Evolutionary conservation across 2,329 filamentous ascomycete species (phyloP).

Genomic region (Sclerotinia subarctica): DNA sequence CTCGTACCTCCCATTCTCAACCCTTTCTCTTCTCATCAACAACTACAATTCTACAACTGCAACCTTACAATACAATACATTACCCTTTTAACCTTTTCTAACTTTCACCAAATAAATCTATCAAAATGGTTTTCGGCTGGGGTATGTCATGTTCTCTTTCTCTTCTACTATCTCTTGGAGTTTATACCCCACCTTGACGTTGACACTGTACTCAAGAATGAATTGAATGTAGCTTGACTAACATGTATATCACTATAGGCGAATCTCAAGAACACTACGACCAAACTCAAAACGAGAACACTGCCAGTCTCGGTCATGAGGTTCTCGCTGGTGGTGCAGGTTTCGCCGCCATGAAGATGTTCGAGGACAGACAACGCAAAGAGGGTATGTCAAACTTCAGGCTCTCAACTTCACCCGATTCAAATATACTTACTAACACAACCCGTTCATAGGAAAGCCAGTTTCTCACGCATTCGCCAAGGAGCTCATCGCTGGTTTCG

Average conservation of each 20-base stretch:
- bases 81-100: constrained; percentile 5
- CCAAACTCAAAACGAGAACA: constrained; percentile 46
- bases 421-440: neutral
- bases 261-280: constrained; percentile 46
- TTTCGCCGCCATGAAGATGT: constrained; percentile 77
- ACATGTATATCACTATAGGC: constrained; percentile 35
- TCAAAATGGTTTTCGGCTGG: constrained; percentile 36
- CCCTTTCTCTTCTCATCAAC: neutral
- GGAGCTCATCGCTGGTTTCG: constrained; percentile 69
- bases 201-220: neutral
- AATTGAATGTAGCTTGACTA: neutral
- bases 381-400: constrained; percentile 50
- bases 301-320: constrained; percentile 69
- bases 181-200: neutral
- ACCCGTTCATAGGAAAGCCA: constrained; percentile 54
- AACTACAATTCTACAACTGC: neutral
- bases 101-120: constrained; percentile 22
- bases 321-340: constrained; percentile 70
- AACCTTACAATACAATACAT: neutral
- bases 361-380: constrained; percentile 69
- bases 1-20: constrained; percentile 7
- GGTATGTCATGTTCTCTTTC: constrained; percentile 22
- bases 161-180: neutral
- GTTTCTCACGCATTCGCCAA: constrained; percentile 75
- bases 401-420: neutral